Evolutionary conservation across 805 yeast genomes (phyloP).

Genomic region (Schwanniomyces vanrijiae): DNA sequence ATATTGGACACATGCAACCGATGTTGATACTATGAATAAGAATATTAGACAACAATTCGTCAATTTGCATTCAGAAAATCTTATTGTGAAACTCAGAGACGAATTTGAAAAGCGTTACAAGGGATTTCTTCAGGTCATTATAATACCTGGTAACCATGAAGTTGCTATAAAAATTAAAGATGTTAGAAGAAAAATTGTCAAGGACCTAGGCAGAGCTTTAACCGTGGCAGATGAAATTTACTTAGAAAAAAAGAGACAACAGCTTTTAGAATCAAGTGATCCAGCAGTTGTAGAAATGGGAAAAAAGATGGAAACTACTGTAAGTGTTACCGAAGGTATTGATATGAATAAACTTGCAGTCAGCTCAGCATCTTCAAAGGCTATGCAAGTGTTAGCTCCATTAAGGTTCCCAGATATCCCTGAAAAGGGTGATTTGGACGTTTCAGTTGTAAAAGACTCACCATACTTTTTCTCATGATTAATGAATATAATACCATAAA

Average conservation of each 20-base stretch:
- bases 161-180: slow-evolving; percentile 50
- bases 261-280: slow-evolving; percentile 51
- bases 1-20: slow-evolving; percentile 95
- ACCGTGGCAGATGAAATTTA: slow-evolving; percentile 72
- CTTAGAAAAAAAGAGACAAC: slow-evolving; percentile 65
- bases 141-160: slow-evolving; percentile 51
- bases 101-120: slow-evolving; percentile 83
- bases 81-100: slow-evolving; percentile 64
- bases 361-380: slow-evolving; percentile 18
- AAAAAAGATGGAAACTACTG: slow-evolving; percentile 62
- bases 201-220: slow-evolving; percentile 52
- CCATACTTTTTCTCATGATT: slow-evolving; percentile 68
- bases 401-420: slow-evolving; percentile 73
- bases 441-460: slow-evolving; percentile 66
- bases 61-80: slow-evolving; percentile 68
- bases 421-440: slow-evolving; percentile 80
- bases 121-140: slow-evolving; percentile 62
- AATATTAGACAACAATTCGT: slow-evolving; percentile 79
- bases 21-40: slow-evolving; percentile 69
- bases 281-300: slow-evolving; percentile 52
- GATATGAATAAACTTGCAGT: slow-evolving; percentile 24
- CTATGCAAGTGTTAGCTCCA: slow-evolving; percentile 59
- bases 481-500: slow-evolving; percentile 7
- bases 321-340: slow-evolving; percentile 50
- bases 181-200: slow-evolving; percentile 49